These are phyloP conservation scores for Candida piceae DNA, from an alignment of 805 yeast species.

Conservation along the genomic window DNA sequence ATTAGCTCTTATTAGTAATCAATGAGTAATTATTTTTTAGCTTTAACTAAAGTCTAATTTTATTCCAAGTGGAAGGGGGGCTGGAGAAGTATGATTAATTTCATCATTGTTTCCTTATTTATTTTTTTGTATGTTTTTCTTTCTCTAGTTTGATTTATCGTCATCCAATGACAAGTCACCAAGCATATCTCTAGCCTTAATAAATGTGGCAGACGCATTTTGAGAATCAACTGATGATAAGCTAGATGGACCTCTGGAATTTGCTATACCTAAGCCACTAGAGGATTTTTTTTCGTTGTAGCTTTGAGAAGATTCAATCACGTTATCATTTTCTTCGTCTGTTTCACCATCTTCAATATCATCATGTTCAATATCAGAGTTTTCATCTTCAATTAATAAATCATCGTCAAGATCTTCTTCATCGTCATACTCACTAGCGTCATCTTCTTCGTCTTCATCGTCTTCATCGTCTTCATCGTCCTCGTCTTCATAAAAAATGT, in stretches of 20 bases:
- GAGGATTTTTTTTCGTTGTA: constrained; percentile 1
- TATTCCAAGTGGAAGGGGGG: no score
- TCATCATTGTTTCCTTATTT: no score
- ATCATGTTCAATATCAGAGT: constrained; percentile 17
- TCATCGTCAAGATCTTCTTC: constrained; percentile 26
- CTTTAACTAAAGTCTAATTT: no score
- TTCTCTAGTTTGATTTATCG: no score
- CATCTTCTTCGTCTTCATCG: constrained; percentile 22
- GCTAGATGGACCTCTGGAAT: constrained; percentile 10
- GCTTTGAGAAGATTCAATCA: neutral
- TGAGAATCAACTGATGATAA: constrained; percentile 13
- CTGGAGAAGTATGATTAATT: no score
- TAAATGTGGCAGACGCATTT: constrained; percentile 20
- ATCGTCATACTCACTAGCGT: constrained; percentile 17
- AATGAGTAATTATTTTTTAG: no score
- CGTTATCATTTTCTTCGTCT: neutral
- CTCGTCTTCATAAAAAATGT: constrained; percentile 24
- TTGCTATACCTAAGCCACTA: constrained; percentile 11
- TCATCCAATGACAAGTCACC: constrained; percentile 13
- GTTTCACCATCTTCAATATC: constrained; percentile 13
- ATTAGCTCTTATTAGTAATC: no score
- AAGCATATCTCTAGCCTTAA: constrained; percentile 21
- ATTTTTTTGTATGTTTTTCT: no score
- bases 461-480: constrained; percentile 30
- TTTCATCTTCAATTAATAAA: constrained; percentile 22